Base-by-base conservation (phyloP, 805 yeast genomes). In the Blastobotrys muscicola region DNA sequence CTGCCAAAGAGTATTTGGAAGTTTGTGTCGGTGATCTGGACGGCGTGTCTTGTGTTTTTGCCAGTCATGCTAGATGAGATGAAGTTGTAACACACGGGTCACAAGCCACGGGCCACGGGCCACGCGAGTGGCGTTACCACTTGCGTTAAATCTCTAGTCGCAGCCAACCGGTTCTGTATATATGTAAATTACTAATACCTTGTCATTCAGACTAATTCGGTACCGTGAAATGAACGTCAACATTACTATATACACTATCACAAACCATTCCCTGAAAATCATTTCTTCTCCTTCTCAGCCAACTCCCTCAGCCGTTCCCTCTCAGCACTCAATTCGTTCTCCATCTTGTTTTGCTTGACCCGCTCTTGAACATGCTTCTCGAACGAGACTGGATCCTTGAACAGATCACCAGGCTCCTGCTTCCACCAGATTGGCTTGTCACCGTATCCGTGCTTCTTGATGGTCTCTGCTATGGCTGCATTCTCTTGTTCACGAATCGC, bases 21-120 rank as follows among this genome's bases (percentile, higher is more conserved):
- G 61, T 76, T 81, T 37, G 64, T 85, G 43, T 74, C 78, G 41
- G 76, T 85, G 31, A 61, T 89, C 31, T 61, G 72, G 54, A 81
- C 92, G 1, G 95, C 97, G 3, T 71, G 80, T 13, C 66, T 69
- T 29, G 87, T 89, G 10, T 82, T 89, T 60, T 70, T 90, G 13
- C 97, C 97, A 26, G 82, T 78, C 61, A 65, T 89, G 52, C 65
- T 50, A 43, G 48, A 51, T 32, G 67, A 62, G 47, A 47, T 58
- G 29, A 46, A 39, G 20, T 48, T 48, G 47, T 46, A 45, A 42
- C 44, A 37, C n/a, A n/a, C n/a, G n/a, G n/a, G n/a, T n/a, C n/a
- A n/a, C 33, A 13, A 12, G 12, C 33, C 33, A n/a, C 7, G 7
- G 7, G 12, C 33, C 33, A 30, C 12, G 11, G 8, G 12, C 33